Percentiles rank a stretch among this genome's conserved stretches.
Conservation (phyloP, 225 moss, liverwort and hornwort species). For the Antitrichia curtipendula region DNA sequence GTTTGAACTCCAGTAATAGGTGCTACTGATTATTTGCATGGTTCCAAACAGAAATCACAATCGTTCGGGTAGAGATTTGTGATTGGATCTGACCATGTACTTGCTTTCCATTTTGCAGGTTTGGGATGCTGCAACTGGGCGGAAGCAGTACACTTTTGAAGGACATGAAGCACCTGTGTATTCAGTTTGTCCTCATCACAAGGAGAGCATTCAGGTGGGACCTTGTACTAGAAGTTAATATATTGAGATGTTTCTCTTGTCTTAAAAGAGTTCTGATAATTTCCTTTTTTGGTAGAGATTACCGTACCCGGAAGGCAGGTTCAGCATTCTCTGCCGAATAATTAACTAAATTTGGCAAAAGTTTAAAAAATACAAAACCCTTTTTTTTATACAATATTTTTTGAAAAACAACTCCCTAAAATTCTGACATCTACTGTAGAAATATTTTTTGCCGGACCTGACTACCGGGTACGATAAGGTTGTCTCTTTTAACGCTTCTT, state of each 20-base stretch:
- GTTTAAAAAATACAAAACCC: no score
- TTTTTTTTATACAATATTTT: neutral
- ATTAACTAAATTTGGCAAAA: neutral
- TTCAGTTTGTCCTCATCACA: slow-evolving; percentile 98
- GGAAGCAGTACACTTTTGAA: slow-evolving; percentile 89
- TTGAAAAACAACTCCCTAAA: no score
- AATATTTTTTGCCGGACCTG: neutral
- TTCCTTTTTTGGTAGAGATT: neutral
- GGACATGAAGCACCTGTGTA: slow-evolving; percentile 97
- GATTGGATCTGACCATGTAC: neutral
- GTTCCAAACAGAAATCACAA: neutral
- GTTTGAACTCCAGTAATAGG: neutral
- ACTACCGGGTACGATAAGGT: neutral
- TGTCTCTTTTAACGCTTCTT: neutral
- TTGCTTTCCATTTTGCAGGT: slow-evolving; percentile 28
- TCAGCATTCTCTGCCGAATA: neutral
- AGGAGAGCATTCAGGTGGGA: slow-evolving; percentile 81
- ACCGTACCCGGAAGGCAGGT: no score
- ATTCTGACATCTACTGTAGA: no score
- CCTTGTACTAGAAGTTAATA: neutral
- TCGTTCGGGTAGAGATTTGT: neutral
- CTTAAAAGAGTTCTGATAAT: neutral
- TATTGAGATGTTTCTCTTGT: neutral
- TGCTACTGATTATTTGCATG: neutral
- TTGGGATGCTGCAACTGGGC: slow-evolving; percentile 84